A percentile compares a stretch with the other conserved stretches of the same genome.
These are phyloP conservation scores for Suillus decipiens DNA, from an alignment of 768 basidiomycete genomes.

Conservation along the genomic window DNA sequence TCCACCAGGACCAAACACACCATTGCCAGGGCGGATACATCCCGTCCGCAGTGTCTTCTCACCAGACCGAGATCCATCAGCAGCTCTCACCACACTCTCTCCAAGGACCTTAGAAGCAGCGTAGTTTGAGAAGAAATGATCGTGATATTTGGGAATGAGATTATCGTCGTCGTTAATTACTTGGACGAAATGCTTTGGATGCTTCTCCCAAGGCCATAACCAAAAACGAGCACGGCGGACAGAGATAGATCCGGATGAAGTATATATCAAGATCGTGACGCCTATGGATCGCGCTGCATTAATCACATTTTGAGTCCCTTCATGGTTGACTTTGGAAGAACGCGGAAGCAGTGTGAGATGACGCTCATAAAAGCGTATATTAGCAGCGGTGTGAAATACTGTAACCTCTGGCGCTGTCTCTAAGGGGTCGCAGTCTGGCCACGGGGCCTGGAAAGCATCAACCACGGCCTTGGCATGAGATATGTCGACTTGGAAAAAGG, in stretches of 20 bases:
- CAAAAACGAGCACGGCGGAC: slow-evolving; percentile 60
- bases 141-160: slow-evolving; percentile 51
- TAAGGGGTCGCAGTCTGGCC: slow-evolving; percentile 42
- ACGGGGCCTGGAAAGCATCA: slow-evolving; percentile 63
- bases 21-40: slow-evolving; percentile 77
- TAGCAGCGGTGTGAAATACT: slow-evolving; percentile 77
- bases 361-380: slow-evolving; percentile 78
- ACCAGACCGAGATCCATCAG: slow-evolving; percentile 39
- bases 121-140: slow-evolving; percentile 78
- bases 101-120: slow-evolving; percentile 64
- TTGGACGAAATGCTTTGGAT: slow-evolving; percentile 60
- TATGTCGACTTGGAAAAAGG: slow-evolving; percentile 62
- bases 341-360: slow-evolving; percentile 47
- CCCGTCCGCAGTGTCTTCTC: slow-evolving; percentile 58
- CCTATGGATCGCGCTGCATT: slow-evolving; percentile 56
- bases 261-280: slow-evolving; percentile 62
- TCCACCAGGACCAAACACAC: slow-evolving; percentile 73
- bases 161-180: slow-evolving; percentile 61
- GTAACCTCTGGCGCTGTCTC: slow-evolving; percentile 43
- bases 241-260: slow-evolving; percentile 70
- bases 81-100: slow-evolving; percentile 48
- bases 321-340: slow-evolving; percentile 65
- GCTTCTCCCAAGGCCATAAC: slow-evolving; percentile 76
- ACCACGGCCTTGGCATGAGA: slow-evolving; percentile 53
- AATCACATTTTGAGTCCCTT: slow-evolving; percentile 68